Percentiles rank a stretch among this genome's conserved stretches.
phyloP scores from a whole-genome alignment of 495 filamentous ascomycete genomes.

The Penicillium riverlandense region DNA sequence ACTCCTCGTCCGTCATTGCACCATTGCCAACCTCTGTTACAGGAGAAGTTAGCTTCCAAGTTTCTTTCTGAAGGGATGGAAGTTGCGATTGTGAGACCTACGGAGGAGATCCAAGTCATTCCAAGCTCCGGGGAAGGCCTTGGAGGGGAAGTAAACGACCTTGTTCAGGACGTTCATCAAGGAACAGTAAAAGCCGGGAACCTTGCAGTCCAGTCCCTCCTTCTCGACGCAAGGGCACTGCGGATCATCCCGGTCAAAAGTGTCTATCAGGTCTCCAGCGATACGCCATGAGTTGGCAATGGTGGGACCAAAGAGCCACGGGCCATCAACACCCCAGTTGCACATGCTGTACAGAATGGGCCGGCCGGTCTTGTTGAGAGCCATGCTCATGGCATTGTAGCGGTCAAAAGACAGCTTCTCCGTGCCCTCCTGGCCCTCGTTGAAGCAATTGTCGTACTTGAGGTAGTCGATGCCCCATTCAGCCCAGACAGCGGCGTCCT shows the following conservation, averaged over 20 bases:
- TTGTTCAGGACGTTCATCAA: slow-evolving; percentile 45
- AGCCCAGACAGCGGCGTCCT: slow-evolving; percentile 56
- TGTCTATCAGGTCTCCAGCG: slow-evolving; percentile 34
- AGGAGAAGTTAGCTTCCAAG: slow-evolving; percentile 20
- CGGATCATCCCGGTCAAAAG: slow-evolving; percentile 18
- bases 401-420: slow-evolving; percentile 38
- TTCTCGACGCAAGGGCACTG: slow-evolving; percentile 32
- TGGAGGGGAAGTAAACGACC: slow-evolving; percentile 27
- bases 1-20: slow-evolving; percentile 39
- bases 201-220: slow-evolving; percentile 34
- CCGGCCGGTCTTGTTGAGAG: slow-evolving; percentile 47
- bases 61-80: too few species aligned
- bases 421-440: slow-evolving; percentile 43
- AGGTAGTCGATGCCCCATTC: slow-evolving; percentile 57
- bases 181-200: slow-evolving; percentile 50
- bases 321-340: slow-evolving; percentile 46
- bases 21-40: slow-evolving; percentile 52
- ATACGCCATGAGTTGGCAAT: slow-evolving; percentile 54
- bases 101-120: slow-evolving; percentile 48
- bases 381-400: slow-evolving; percentile 55
- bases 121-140: slow-evolving; percentile 25
- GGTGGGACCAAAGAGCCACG: slow-evolving; percentile 49
- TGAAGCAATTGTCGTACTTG: slow-evolving; percentile 71
- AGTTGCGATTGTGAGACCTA: not conserved
- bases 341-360: slow-evolving; percentile 60